Percentiles rank a stretch among this genome's conserved stretches.
These are phyloP conservation scores for Sporothrix dimorphospora DNA, from an alignment of 2,329 filamentous ascomycete species.

Conservation along the genomic window DNA sequence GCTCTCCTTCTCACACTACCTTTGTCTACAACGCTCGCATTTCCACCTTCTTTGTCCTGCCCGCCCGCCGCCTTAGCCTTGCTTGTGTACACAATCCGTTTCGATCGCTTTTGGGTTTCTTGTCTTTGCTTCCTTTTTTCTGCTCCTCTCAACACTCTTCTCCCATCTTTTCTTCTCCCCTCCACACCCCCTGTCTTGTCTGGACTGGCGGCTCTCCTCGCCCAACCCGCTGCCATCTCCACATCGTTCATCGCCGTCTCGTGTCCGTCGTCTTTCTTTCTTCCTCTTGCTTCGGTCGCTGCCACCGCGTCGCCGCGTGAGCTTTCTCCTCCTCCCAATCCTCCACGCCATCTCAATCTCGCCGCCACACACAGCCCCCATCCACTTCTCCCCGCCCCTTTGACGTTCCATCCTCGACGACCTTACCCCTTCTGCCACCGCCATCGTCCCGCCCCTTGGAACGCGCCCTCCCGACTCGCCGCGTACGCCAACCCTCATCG, in stretches of 20 bases:
- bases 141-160: background rate
- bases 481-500: background rate
- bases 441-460: background rate
- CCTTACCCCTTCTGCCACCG: background rate
- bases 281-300: conserved; percentile 1
- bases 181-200: conserved; percentile 12
- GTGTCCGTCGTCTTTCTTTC: background rate
- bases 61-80: conserved; percentile 3
- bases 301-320: background rate
- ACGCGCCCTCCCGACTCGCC: conserved; percentile 9
- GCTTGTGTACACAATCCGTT: conserved; percentile 13
- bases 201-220: conserved; percentile 19
- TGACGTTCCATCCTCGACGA: background rate
- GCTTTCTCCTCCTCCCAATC: background rate
- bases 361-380: background rate
- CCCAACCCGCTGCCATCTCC: conserved; percentile 5
- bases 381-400: background rate
- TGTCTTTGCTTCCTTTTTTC: conserved; percentile 6
- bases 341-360: background rate
- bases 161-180: background rate
- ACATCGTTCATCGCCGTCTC: background rate
- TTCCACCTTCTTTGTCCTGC: conserved; percentile 7
- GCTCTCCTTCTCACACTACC: background rate
- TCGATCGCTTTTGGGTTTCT: conserved; percentile 2
- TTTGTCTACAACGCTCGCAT: background rate